A percentile compares a stretch with the other conserved stretches of the same genome.
Evolutionary conservation across 129 eudicot genomes (phyloP).

Genomic region (Flaveria trinervia): DNA sequence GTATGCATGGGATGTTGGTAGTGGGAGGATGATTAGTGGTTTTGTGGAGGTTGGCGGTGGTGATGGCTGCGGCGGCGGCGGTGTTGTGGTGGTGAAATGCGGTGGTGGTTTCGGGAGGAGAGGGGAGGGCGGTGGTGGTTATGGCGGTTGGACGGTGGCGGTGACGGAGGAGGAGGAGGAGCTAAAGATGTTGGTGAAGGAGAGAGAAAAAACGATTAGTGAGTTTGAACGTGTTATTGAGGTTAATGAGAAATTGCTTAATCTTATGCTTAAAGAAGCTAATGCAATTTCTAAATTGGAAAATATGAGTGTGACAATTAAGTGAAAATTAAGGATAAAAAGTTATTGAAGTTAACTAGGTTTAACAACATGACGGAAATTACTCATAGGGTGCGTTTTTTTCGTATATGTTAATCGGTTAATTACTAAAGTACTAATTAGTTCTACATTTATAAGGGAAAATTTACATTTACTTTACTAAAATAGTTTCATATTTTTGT

Average conservation of each 20-base stretch:
- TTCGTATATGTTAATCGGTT: too few relatives aligned
- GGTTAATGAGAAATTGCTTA: slow-evolving; percentile 35
- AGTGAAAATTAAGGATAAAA: too few relatives aligned
- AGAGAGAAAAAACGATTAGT: slow-evolving; percentile 21
- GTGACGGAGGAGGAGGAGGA: slow-evolving; percentile 20
- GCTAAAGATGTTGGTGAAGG: slow-evolving; percentile 24
- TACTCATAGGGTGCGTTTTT: too few relatives aligned
- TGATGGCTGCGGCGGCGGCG: slow-evolving; percentile 25
- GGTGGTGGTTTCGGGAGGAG: slow-evolving; percentile 22
- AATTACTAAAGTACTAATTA: too few relatives aligned
- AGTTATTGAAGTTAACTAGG: too few relatives aligned
- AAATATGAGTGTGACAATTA: neutral
- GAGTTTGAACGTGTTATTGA: slow-evolving; percentile 37
- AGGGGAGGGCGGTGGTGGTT: neutral
- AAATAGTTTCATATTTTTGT: too few relatives aligned
- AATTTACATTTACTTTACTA: too few relatives aligned
- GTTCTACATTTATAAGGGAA: too few relatives aligned
- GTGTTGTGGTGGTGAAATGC: slow-evolving; percentile 34
- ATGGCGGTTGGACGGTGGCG: slow-evolving; percentile 23
- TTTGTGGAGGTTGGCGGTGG: slow-evolving; percentile 31
- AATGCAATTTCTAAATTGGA: slow-evolving; percentile 25
- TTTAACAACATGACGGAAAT: too few relatives aligned
- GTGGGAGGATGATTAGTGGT: slow-evolving; percentile 31
- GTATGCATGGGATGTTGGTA: slow-evolving; percentile 36
- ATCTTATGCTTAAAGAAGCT: slow-evolving; percentile 46